These are phyloP conservation scores for Cystobasidium tubakii DNA, from an alignment of 768 basidiomycete genomes.

Conservation along the genomic window DNA sequence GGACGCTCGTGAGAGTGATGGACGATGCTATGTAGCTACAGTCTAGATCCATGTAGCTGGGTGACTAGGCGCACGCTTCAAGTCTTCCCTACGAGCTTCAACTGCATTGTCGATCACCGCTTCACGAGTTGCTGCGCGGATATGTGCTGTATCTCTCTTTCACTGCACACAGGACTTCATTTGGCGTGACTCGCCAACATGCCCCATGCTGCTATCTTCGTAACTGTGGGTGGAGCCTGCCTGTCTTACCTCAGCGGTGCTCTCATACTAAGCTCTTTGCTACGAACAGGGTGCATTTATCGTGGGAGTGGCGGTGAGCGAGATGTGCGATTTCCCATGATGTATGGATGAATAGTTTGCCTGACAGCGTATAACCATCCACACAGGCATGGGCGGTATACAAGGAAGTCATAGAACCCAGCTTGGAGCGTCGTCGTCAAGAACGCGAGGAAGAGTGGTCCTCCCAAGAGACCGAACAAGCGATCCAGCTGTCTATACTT, in stretches of 20 bases:
- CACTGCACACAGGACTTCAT: too few species aligned
- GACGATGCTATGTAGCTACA: too few species aligned
- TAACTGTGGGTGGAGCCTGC: not conserved
- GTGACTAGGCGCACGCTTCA: too few species aligned
- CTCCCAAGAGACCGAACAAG: not conserved
- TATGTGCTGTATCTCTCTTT: too few species aligned
- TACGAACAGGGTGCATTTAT: conserved; percentile 7
- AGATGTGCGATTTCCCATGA: not conserved
- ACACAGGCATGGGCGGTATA: not conserved
- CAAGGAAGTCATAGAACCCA: conserved; percentile 2
- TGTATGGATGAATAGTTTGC: not conserved
- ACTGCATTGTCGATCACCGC: too few species aligned
- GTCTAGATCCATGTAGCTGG: too few species aligned
- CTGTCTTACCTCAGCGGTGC: too few species aligned
- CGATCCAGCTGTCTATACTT: not conserved
- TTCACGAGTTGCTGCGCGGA: too few species aligned
- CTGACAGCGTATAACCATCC: too few species aligned
- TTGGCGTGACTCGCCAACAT: not conserved
- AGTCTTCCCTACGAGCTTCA: too few species aligned
- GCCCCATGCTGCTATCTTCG: not conserved
- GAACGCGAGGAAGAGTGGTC: not conserved
- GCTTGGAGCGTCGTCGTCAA: conserved; percentile 13
- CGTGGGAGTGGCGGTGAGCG: conserved; percentile 2
- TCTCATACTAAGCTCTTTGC: too few species aligned
- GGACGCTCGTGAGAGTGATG: too few species aligned